A percentile compares a stretch with the other conserved stretches of the same genome.
Conservation (phyloP, 768 basidiomycete species). For the Boletus rubescentipes region DNA sequence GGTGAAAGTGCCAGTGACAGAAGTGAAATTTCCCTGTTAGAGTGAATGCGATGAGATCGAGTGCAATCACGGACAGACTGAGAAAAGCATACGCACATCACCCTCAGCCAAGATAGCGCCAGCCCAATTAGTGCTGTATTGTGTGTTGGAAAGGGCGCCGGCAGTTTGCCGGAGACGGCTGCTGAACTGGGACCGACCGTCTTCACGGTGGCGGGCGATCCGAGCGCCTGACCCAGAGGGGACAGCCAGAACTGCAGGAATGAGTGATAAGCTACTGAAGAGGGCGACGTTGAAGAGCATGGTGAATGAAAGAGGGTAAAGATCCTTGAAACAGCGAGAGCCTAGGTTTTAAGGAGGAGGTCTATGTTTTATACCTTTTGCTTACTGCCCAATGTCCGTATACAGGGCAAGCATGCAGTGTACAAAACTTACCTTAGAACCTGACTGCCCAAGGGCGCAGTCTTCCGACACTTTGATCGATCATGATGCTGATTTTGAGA, state of each 20-base stretch:
- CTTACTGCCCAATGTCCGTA: not conserved
- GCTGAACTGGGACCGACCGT: not conserved
- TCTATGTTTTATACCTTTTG: conserved; percentile 2
- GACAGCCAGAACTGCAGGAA: not conserved
- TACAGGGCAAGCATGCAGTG: too few species aligned
- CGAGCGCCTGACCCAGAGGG: not conserved
- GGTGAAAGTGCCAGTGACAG: conserved; percentile 9
- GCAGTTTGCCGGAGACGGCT: not conserved
- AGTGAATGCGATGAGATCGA: not conserved
- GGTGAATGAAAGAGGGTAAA: too few species aligned
- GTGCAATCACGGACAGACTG: not conserved
- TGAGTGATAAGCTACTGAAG: not conserved
- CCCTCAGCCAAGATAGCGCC: conserved; percentile 1
- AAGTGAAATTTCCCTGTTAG: conserved; percentile 6
- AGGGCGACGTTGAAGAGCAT: not conserved
- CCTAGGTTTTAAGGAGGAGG: not conserved
- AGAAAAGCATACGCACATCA: not conserved
- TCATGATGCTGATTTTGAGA: too few species aligned
- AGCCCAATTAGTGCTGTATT: conserved; percentile 11
- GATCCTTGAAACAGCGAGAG: not conserved
- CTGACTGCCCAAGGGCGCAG: too few species aligned
- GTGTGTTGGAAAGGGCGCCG: too few species aligned
- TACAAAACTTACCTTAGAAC: too few species aligned
- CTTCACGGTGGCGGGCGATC: not conserved
- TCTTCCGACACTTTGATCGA: too few species aligned